phyloP scores from a whole-genome alignment of 2,329 filamentous ascomycete species.

The Phialemonium atrogriseum region DNA sequence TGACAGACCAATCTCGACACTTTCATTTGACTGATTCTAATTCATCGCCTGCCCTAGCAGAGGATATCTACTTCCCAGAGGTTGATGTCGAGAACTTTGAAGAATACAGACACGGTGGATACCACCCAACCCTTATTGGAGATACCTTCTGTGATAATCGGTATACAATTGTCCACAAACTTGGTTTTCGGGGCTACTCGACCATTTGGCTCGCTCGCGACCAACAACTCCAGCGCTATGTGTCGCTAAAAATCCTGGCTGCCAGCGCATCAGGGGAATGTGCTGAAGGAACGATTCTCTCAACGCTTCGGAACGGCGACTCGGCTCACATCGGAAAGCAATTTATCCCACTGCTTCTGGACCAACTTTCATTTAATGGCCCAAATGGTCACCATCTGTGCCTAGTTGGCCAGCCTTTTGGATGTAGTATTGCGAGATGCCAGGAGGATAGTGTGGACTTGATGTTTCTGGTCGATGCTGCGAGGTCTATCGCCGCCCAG shows the following conservation, averaged over 20 bases:
- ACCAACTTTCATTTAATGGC: conserved; percentile 9
- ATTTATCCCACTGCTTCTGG: conserved; percentile 9
- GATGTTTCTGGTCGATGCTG: conserved; percentile 11
- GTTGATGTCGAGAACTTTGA: conserved; percentile 5
- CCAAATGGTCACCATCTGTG: conserved; percentile 11
- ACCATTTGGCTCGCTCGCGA: conserved; percentile 33
- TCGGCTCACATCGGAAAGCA: conserved; percentile 6
- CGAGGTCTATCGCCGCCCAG: conserved; percentile 11
- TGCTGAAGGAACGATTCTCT: conserved; percentile 5
- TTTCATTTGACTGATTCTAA: too few relatives aligned
- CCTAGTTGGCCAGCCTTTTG: conserved; percentile 8
- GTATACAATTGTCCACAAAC: conserved; percentile 27
- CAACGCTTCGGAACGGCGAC: too few relatives aligned
- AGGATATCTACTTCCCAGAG: conserved; percentile 4
- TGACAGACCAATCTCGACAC: too few relatives aligned
- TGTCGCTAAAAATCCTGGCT: conserved; percentile 22
- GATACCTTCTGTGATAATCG: conserved; percentile 13
- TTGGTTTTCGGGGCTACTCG: conserved; percentile 28
- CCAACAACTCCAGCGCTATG: conserved; percentile 13
- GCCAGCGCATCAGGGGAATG: conserved; percentile 4
- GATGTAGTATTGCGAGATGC: conserved; percentile 6
- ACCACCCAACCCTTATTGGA: conserved; percentile 4
- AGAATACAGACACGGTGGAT: conserved; percentile 3
- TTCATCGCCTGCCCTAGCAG: too few relatives aligned
- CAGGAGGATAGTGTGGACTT: conserved; percentile 2